phyloP scores from a whole-genome alignment of 1,139 yeast species.

The Debaryomycetaceae sp. region DNA sequence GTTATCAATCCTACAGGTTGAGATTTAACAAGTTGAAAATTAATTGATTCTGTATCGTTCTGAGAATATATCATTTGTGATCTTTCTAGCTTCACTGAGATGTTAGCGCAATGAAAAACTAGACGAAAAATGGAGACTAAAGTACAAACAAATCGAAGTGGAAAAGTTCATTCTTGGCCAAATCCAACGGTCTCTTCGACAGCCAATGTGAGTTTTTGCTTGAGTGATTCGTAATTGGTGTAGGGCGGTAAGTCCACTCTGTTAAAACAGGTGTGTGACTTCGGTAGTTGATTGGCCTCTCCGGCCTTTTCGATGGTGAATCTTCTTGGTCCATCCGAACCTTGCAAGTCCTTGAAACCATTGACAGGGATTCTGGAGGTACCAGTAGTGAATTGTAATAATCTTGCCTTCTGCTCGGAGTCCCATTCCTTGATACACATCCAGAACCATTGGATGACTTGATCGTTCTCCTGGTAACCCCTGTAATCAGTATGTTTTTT shows the following conservation, averaged over 20 bases:
- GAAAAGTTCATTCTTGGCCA: slow-evolving; percentile 72
- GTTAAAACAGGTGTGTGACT: slow-evolving; percentile 93
- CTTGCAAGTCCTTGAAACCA: slow-evolving; percentile 97
- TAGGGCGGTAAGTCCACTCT: slow-evolving; percentile 90
- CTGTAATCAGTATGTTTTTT: slow-evolving; percentile 97
- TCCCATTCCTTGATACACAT: slow-evolving; percentile 92
- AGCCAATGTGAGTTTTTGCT: slow-evolving; percentile 78
- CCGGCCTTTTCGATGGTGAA: slow-evolving; percentile 98
- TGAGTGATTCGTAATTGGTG: slow-evolving; percentile 67
- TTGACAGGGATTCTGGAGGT: slow-evolving; percentile 98
- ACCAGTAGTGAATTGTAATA: slow-evolving; percentile 96
- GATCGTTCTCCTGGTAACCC: slow-evolving; percentile 95
- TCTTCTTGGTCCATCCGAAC: slow-evolving; percentile 98
- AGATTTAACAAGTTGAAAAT: too few relatives aligned
- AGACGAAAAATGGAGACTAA: not conserved
- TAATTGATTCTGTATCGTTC: too few relatives aligned
- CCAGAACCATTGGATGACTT: slow-evolving; percentile 99
- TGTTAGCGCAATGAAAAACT: not conserved
- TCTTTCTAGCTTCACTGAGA: not conserved
- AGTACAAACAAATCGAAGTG: not conserved
- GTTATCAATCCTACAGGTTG: too few relatives aligned
- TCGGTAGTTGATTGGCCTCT: slow-evolving; percentile 87
- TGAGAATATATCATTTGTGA: not conserved
- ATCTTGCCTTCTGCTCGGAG: slow-evolving; percentile 91
- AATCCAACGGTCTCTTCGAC: slow-evolving; percentile 94